These are phyloP conservation scores for Vigna hirtella DNA, from an alignment of 306 rosid species.

Conservation along the genomic window DNA sequence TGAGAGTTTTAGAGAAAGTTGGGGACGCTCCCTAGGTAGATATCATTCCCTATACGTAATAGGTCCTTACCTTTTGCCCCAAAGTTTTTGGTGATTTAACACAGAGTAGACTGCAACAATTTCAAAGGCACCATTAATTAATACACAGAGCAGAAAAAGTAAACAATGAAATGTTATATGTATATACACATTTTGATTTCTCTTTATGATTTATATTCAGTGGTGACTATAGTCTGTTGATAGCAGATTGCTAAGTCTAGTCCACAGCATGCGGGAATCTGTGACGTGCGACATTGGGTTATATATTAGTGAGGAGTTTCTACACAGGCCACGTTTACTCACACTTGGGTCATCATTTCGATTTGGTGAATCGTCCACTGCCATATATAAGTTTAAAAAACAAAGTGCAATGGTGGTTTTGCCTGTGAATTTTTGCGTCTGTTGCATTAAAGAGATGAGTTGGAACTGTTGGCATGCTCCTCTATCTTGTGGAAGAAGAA, in stretches of 20 bases:
- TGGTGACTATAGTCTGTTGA: slow-evolving; percentile 11
- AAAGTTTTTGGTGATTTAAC: slow-evolving; percentile 53
- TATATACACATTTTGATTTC: background rate
- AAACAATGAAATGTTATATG: slow-evolving; percentile 2
- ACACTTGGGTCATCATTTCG: slow-evolving; percentile 39
- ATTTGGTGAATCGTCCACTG: slow-evolving; percentile 39
- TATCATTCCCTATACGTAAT: slow-evolving; percentile 62
- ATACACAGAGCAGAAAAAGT: slow-evolving; percentile 20
- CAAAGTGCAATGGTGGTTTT: slow-evolving; percentile 18
- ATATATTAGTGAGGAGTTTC: slow-evolving; percentile 21
- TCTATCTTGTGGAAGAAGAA: slow-evolving; percentile 60
- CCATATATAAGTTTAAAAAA: slow-evolving; percentile 18
- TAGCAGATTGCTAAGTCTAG: background rate
- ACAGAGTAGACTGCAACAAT: slow-evolving; percentile 42
- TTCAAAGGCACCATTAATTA: slow-evolving; percentile 49
- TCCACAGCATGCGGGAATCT: slow-evolving; percentile 43
- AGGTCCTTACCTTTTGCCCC: slow-evolving; percentile 53
- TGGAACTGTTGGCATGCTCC: slow-evolving; percentile 36
- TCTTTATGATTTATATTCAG: background rate
- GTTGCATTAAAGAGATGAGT: slow-evolving; percentile 26
- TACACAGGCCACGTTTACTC: slow-evolving; percentile 34
- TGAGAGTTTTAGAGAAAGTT: slow-evolving; percentile 40
- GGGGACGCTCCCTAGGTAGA: slow-evolving; percentile 56
- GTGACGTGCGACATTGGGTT: slow-evolving; percentile 42
- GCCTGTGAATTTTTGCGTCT: slow-evolving; percentile 17